phyloP scores from a whole-genome alignment of 257 asterid species.

The Nicotiana benthamiana region DNA sequence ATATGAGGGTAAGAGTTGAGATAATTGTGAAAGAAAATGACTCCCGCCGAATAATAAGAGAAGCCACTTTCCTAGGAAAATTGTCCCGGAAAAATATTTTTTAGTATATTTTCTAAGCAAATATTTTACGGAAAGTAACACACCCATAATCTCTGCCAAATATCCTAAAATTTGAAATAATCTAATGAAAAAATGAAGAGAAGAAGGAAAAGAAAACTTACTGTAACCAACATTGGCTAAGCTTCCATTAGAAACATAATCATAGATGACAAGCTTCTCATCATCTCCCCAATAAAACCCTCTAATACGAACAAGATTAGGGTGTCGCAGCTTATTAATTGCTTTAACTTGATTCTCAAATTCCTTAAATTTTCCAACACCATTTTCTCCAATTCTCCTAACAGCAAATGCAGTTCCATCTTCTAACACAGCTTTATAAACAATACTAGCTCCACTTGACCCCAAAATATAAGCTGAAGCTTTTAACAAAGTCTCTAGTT shows the following conservation, averaged over 20 bases:
- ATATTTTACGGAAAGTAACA: no score
- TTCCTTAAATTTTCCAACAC: conserved; percentile 44
- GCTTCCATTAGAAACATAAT: conserved; percentile 81
- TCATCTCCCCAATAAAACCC: conserved; percentile 89
- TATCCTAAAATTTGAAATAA: background rate
- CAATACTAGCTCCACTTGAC: conserved; percentile 57
- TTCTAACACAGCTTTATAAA: conserved; percentile 79
- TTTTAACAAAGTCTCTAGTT: conserved; percentile 55
- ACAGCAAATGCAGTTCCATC: conserved; percentile 77
- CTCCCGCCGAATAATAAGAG: background rate
- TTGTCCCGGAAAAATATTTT: background rate
- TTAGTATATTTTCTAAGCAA: no score
- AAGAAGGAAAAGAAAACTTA: conserved; percentile 30
- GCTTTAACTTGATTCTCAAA: conserved; percentile 59
- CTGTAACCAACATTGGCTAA: conserved; percentile 78
- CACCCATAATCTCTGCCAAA: background rate
- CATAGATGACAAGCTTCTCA: conserved; percentile 80
- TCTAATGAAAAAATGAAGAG: background rate
- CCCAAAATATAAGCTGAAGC: conserved; percentile 91
- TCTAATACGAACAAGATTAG: conserved; percentile 57
- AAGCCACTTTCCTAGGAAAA: background rate
- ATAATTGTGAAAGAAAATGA: background rate
- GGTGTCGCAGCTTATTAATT: conserved; percentile 62
- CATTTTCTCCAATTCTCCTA: conserved; percentile 73
- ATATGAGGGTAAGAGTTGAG: background rate